Conservation (phyloP, 495 filamentous ascomycete species). For the Sabuloglossum arenarium region DNA sequence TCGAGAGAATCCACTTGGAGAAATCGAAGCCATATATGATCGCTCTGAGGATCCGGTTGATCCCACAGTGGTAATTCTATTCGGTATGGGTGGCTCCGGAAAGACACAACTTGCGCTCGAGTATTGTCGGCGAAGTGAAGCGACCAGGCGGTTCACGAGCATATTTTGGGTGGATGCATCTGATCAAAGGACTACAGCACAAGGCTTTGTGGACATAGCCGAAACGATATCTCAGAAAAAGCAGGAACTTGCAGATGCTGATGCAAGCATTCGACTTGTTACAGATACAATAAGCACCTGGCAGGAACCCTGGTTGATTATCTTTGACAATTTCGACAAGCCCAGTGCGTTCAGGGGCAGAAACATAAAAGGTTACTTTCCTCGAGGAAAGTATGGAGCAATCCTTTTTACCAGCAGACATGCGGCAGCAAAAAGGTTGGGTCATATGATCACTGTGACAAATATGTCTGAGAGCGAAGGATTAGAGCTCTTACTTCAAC, state of each 20-base stretch:
- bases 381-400: conserved; percentile 6
- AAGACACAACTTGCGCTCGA: conserved; percentile 19
- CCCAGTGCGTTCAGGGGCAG: conserved; percentile 10
- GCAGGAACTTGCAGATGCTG: neutral
- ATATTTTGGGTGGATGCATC: conserved; percentile 18
- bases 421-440: neutral
- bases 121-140: conserved; percentile 12
- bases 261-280: conserved; percentile 9
- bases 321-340: conserved; percentile 20
- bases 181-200: conserved; percentile 5
- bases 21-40: neutral
- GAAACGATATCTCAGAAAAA: neutral
- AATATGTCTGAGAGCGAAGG: conserved; percentile 10
- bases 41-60: neutral
- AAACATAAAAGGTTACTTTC: conserved; percentile 11
- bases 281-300: conserved; percentile 6
- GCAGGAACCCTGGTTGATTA: conserved; percentile 11
- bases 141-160: conserved; percentile 3
- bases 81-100: conserved; percentile 16
- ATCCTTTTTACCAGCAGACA: conserved; percentile 13
- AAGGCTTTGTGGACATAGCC: conserved; percentile 7
- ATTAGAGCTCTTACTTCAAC: conserved; percentile 12
- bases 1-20: neutral
- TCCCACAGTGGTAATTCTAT: conserved; percentile 10
- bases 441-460: conserved; percentile 3